Percentiles rank a stretch among this genome's conserved stretches.
Conservation (phyloP, 2,329 filamentous ascomycete genomes). For the Aspergillus transmontanensis region DNA sequence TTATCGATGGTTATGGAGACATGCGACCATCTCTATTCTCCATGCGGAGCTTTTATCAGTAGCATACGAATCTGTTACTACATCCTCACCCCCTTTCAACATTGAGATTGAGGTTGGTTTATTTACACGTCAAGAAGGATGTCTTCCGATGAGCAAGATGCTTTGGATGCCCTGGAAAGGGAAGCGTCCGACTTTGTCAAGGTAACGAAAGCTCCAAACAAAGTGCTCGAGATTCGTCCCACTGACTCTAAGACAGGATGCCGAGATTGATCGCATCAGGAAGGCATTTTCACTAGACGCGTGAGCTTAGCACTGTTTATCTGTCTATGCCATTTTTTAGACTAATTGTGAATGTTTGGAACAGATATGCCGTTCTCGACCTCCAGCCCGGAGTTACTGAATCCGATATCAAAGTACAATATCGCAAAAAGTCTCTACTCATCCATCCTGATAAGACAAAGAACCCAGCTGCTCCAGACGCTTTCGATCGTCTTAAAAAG, state of each 20-base stretch:
- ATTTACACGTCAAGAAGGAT: conserved; percentile 34
- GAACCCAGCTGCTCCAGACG: conserved; percentile 87
- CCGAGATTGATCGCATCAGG: conserved; percentile 92
- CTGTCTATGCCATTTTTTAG: background rate
- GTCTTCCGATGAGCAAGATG: conserved; percentile 69
- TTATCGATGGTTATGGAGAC: conserved; percentile 13
- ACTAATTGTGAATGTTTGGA: background rate
- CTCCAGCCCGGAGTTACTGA: conserved; percentile 94
- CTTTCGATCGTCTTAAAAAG: conserved; percentile 95
- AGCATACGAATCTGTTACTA: background rate
- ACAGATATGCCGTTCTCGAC: conserved; percentile 87
- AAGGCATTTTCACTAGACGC: conserved; percentile 82
- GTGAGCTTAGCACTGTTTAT: conserved; percentile 42
- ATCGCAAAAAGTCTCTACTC: conserved; percentile 96
- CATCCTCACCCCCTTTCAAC: background rate
- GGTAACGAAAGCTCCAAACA: conserved; percentile 39
- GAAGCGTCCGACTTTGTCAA: conserved; percentile 92
- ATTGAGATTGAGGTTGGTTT: background rate
- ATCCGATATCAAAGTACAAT: conserved; percentile 90
- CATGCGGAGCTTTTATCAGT: background rate
- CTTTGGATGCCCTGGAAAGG: conserved; percentile 76
- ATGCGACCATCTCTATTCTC: conserved; percentile 4
- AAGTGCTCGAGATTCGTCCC: background rate
- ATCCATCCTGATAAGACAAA: conserved; percentile 98
- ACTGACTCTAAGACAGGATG: conserved; percentile 63